phyloP scores from a whole-genome alignment of 176 grass and related monocot species.

The Raddia guianensis region DNA sequence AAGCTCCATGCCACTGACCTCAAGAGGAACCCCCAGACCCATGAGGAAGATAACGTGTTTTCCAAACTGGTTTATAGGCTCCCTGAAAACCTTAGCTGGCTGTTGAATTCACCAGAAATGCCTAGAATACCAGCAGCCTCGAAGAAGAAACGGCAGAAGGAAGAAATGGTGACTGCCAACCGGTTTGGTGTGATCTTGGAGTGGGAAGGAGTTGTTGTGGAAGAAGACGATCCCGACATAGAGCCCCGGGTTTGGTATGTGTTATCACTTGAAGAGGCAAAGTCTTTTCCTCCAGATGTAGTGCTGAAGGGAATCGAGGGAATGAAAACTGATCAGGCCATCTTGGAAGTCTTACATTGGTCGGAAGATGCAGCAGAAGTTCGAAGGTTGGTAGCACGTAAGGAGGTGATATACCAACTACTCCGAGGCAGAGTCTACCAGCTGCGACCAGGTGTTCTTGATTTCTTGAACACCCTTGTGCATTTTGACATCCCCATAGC shows the following conservation, averaged over 20 bases:
- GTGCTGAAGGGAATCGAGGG: constrained; percentile 66
- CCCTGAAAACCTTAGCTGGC: constrained; percentile 68
- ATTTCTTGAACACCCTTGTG: constrained; percentile 73
- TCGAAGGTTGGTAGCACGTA: constrained; percentile 54
- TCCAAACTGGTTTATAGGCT: constrained; percentile 57
- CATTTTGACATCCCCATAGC: constrained; percentile 62
- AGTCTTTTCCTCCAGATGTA: constrained; percentile 58
- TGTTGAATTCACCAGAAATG: constrained; percentile 43
- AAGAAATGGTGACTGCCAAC: constrained; percentile 18
- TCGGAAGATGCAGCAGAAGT: constrained; percentile 61
- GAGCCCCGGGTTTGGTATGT: constrained; percentile 67
- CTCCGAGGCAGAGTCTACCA: constrained; percentile 45
- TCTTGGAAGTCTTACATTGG: constrained; percentile 72
- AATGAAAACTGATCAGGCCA: constrained; percentile 72
- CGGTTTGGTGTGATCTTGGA: constrained; percentile 84
- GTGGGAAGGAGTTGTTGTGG: constrained; percentile 72
- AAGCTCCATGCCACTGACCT: constrained; percentile 46
- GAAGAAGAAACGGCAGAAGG: constrained; percentile 52
- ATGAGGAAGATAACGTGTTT: constrained; percentile 44
- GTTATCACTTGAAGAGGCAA: constrained; percentile 64
- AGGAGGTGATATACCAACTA: constrained; percentile 64
- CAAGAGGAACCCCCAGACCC: constrained; percentile 36
- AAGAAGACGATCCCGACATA: constrained; percentile 65
- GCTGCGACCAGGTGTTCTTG: constrained; percentile 49
- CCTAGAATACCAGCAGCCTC: constrained; percentile 22